phyloP scores from a whole-genome alignment of 768 basidiomycete species.

The Boletus huronensis region DNA sequence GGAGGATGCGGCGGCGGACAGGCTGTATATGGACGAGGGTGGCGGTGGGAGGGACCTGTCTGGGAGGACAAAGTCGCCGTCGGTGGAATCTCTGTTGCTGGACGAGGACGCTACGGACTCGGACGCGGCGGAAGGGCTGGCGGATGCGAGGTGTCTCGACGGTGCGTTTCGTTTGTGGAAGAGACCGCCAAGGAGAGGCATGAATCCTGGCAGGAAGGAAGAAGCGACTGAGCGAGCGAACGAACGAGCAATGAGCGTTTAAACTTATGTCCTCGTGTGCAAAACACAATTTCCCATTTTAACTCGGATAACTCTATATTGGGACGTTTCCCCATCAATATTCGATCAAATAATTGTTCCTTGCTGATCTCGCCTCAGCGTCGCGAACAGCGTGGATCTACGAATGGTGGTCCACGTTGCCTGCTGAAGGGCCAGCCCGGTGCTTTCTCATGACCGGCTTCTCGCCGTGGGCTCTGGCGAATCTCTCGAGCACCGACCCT shows the following conservation, averaged over 20 bases:
- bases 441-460: background rate
- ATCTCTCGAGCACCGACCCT: background rate
- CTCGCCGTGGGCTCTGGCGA: background rate
- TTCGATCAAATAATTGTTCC: constrained; percentile 8
- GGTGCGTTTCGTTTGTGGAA: constrained; percentile 22
- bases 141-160: background rate
- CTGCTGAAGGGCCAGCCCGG: background rate
- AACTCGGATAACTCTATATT: constrained; percentile 7
- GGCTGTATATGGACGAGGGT: constrained; percentile 18
- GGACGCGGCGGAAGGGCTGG: background rate
- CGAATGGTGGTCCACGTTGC: constrained; percentile 2
- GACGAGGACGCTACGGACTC: constrained; percentile 15
- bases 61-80: constrained; percentile 32
- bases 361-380: background rate
- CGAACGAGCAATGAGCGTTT: background rate
- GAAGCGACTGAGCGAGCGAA: background rate
- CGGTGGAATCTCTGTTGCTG: constrained; percentile 24
- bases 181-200: constrained; percentile 30
- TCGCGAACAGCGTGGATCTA: background rate
- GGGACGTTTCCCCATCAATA: background rate
- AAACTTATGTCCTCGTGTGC: constrained; percentile 11
- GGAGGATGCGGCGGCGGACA: constrained; percentile 33
- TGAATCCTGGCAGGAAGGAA: constrained; percentile 1
- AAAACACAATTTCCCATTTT: constrained; percentile 1
- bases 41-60: constrained; percentile 17